Evolutionary conservation across 768 basidiomycete species (phyloP).

Genomic region (Pisolithus orientalis): DNA sequence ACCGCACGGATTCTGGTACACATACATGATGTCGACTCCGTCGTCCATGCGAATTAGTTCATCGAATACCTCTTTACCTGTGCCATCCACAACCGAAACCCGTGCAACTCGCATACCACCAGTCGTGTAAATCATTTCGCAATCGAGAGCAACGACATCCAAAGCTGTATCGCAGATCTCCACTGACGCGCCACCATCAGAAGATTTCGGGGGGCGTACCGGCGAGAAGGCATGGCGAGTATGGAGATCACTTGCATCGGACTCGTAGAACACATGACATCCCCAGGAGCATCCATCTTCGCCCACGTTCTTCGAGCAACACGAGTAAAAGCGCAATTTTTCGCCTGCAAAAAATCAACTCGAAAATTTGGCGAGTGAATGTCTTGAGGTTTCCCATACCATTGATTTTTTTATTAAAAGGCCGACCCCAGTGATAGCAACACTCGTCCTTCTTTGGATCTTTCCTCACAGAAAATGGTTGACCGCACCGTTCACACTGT

Average conservation of each 20-base stretch:
- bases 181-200: neutral
- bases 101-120: slow-evolving; percentile 88
- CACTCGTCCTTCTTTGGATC: slow-evolving; percentile 58
- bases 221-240: slow-evolving; percentile 67
- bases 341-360: slow-evolving; percentile 42
- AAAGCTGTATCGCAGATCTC: slow-evolving; percentile 34
- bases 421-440: slow-evolving; percentile 77
- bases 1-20: slow-evolving; percentile 8
- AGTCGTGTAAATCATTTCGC: slow-evolving; percentile 96
- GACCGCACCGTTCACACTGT: slow-evolving; percentile 77
- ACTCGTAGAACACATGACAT: slow-evolving; percentile 89
- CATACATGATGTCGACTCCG: slow-evolving; percentile 71
- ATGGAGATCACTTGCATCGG: slow-evolving; percentile 58
- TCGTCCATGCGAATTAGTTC: slow-evolving; percentile 77
- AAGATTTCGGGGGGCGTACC: slow-evolving; percentile 20
- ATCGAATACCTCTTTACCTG: slow-evolving; percentile 73
- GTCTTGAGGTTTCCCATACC: slow-evolving; percentile 38
- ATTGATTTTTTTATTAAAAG: slow-evolving; percentile 52
- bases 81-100: slow-evolving; percentile 80
- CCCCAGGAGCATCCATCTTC: slow-evolving; percentile 70
- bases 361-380: neutral
- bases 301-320: slow-evolving; percentile 60
- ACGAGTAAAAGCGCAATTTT: slow-evolving; percentile 64
- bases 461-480: slow-evolving; percentile 62
- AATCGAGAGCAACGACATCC: slow-evolving; percentile 87